Evolutionary conservation across 305 asterid genomes (phyloP), one percentile per base, ranked within the genome.

Genomic region (Fraxinus baroniana): DNA sequence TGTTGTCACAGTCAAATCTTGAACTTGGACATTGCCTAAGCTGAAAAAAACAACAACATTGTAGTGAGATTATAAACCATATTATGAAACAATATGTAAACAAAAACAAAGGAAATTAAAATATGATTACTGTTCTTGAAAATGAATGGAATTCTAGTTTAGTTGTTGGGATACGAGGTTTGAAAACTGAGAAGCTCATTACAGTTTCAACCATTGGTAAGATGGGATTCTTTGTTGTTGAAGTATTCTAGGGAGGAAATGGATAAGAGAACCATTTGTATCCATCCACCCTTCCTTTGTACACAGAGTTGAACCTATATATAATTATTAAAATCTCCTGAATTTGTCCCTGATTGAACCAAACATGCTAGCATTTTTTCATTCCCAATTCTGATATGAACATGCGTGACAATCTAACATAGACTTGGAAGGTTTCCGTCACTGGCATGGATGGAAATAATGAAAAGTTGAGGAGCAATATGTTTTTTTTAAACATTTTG

Each of bases 261-360:
- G 90, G 95, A 93, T 90, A 89, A 90, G 94, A 80, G 75, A 78
- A 70, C 70, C 86, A 88, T 88, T 89, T 86, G 83, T 87, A 85
- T 89, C 94, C 94, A 89, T 26, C 30, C 30, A 26, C 92, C 85
- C 88, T 81, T 84, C 55, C 32, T 20, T 82, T 80, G 44, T 7
- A 24, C 35, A 64, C 68, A 86, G 41, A 74, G 55, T 55, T 62
- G 7, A 6, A 22, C 30, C 72, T 22, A 1, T 24, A 20, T 20
- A 62, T 13, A 20, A 12, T 62, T 62, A 18, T 32, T 62, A 62
- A 62, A 4, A 7, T 9, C 71, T 28, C 41, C 41, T 6, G 8
- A 20, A 7, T 18, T 62, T 62, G 7, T 24, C 10, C 0, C 1
- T 9, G 37, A 20, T 62, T 24, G 44, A 37, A 37, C 44, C 44